Conservation (phyloP, 2,329 filamentous ascomycete species). For the Grosmannia clavigera region DNA sequence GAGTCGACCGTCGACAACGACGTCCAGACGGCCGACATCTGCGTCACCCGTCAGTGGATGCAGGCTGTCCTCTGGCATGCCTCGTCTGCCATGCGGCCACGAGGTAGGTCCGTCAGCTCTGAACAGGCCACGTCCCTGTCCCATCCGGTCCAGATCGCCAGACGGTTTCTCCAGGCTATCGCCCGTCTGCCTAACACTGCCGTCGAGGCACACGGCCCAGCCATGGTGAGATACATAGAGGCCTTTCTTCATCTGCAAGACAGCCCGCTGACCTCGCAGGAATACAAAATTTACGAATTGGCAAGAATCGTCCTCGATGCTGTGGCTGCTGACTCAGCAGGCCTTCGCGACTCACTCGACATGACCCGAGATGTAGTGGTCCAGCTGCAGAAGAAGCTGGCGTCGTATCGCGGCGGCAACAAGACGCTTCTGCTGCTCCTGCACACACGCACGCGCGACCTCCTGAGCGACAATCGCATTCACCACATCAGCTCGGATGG, state of each 20-base stretch:
- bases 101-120: neutral
- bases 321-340: conserved; percentile 13
- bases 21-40: conserved; percentile 35
- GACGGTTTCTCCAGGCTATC: conserved; percentile 30
- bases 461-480: neutral
- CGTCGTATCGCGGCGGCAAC: conserved; percentile 30
- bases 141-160: conserved; percentile 31
- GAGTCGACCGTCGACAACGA: conserved; percentile 30
- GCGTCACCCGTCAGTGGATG: conserved; percentile 38
- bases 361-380: conserved; percentile 23
- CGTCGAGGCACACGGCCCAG: conserved; percentile 35
- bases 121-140: conserved; percentile 16
- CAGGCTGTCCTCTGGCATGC: conserved; percentile 33
- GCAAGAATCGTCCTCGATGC: conserved; percentile 31
- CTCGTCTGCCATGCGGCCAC: conserved; percentile 19
- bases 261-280: neutral
- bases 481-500: no score
- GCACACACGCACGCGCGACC: conserved; percentile 12
- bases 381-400: conserved; percentile 26
- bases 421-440: conserved; percentile 25
- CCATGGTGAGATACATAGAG: conserved; percentile 19
- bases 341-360: neutral
- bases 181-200: conserved; percentile 30
- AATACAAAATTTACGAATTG: conserved; percentile 35
- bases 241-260: no score